Base-by-base conservation (phyloP, 2,329 filamentous ascomycete genomes). In the Fusarium sp. region DNA sequence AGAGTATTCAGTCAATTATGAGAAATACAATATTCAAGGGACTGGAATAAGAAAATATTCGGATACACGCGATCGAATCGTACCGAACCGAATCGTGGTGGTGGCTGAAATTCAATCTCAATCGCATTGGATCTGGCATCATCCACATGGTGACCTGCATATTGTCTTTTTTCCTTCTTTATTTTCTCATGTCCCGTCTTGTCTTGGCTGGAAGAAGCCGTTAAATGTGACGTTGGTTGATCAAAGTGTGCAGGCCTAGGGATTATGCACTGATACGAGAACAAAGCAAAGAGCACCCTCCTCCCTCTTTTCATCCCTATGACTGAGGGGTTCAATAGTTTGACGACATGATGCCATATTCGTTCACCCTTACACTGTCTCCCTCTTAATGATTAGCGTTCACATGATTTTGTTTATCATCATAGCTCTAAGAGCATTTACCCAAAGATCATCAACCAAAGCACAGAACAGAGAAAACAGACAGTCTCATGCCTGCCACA, bases 101-200 rank as follows among this genome's bases (percentile, higher is more conserved):
- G 26, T 64, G 51, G 52, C 37, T 50, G 28, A 34, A 43, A 8
- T 37, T 37, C 34, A 37, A 37, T 37, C 34, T 48, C 34, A 55
- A 48, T 54, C 44, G 30, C 25, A 48, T 28, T 28, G 26, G 26
- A 28, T 54, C 31, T 44, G 21, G 26, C 41, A 52, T 62, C 51
- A 46, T 63, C 26, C 80, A 81, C 80, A 82, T 81, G 71, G 78
- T 65, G 63, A 62, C 66, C 44, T 70, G 67, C 67, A 65, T 65
- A 45, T n/a, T 43, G 26, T 21, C 3, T 23, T 58, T 45, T 49
- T 30, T 6, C 21, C 48, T 18, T 39, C 18, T 45, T 41, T 44
- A 16, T 28, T 28, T 23, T 52, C 48, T 45, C 31, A 16, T 23
- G 28, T 28, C 28, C 11, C 11, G 25, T 51, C 34, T 6, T 58